Evolutionary conservation across 805 yeast species (phyloP).

Genomic region (Vanderwaltozyma verrucispora): DNA sequence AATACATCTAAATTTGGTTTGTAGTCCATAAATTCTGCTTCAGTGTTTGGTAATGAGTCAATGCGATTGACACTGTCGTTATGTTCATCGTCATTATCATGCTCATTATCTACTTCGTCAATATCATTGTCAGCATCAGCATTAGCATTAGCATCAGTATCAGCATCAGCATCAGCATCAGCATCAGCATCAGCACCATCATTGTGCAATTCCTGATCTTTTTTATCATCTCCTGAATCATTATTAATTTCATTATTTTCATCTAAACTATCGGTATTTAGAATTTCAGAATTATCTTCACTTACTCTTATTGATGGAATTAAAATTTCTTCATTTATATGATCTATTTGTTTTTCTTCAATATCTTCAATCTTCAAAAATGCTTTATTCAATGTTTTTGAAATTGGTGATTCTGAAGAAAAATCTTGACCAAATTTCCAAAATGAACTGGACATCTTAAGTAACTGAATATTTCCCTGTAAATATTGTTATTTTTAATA

Average conservation of each 20-base stretch:
- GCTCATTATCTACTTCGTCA: no score
- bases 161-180: no score
- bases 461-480: no score
- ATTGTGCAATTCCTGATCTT: conserved; percentile 3
- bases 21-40: conserved; percentile 28
- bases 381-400: conserved; percentile 34
- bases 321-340: no score
- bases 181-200: background rate
- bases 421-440: conserved; percentile 56
- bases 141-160: background rate
- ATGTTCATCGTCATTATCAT: conserved; percentile 2
- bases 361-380: conserved; percentile 18
- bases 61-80: background rate
- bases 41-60: conserved; percentile 22
- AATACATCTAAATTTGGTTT: conserved; percentile 35
- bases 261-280: no score
- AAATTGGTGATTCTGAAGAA: conserved; percentile 43
- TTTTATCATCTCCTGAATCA: conserved; percentile 7
- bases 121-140: background rate
- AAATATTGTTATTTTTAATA: no score
- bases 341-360: no score
- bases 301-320: no score
- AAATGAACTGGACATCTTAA: conserved; percentile 37
- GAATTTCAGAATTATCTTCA: no score
- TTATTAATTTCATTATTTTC: background rate